These are phyloP conservation scores for Aspergillus fischeri DNA, from an alignment of 2,329 filamentous ascomycete species.

Conservation along the genomic window DNA sequence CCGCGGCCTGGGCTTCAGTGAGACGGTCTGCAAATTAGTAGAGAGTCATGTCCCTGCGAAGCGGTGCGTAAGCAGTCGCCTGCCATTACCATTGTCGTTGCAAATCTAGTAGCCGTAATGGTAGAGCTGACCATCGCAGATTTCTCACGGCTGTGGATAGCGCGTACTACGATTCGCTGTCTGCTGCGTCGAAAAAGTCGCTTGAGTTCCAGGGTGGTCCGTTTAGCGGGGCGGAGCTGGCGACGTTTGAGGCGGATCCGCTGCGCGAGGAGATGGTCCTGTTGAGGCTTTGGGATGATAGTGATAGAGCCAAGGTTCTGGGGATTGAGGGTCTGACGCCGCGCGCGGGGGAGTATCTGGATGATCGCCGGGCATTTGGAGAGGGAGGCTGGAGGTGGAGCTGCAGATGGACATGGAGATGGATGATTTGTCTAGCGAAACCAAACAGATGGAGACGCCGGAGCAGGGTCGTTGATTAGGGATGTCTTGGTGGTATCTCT, in stretches of 20 bases:
- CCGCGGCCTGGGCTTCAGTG: slow-evolving; percentile 30
- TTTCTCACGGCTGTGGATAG: slow-evolving; percentile 35
- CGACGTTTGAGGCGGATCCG: slow-evolving; percentile 27
- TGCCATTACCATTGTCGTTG: too few species aligned
- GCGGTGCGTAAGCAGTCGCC: slow-evolving; percentile 10
- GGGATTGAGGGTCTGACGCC: slow-evolving; percentile 23
- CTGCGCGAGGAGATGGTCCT: slow-evolving; percentile 34
- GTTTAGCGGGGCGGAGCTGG: slow-evolving; percentile 28
- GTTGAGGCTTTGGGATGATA: slow-evolving; percentile 37
- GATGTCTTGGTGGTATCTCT: background rate
- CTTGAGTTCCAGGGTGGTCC: slow-evolving; percentile 38
- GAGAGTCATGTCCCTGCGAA: slow-evolving; percentile 40
- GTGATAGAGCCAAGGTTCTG: slow-evolving; percentile 33
- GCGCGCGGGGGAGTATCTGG: slow-evolving; percentile 22
- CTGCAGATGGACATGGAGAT: background rate
- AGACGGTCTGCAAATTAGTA: slow-evolving; percentile 34
- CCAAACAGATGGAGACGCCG: too few species aligned
- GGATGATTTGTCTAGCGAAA: background rate
- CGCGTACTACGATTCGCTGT: slow-evolving; percentile 32
- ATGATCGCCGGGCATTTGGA: slow-evolving; percentile 26
- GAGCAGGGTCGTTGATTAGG: too few species aligned
- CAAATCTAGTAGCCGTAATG: too few species aligned
- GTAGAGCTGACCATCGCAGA: slow-evolving; percentile 9
- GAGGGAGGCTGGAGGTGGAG: too few species aligned
- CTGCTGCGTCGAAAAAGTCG: slow-evolving; percentile 35